Conservation (phyloP, 345 rosid species). For the Corchorus capsularis region DNA sequence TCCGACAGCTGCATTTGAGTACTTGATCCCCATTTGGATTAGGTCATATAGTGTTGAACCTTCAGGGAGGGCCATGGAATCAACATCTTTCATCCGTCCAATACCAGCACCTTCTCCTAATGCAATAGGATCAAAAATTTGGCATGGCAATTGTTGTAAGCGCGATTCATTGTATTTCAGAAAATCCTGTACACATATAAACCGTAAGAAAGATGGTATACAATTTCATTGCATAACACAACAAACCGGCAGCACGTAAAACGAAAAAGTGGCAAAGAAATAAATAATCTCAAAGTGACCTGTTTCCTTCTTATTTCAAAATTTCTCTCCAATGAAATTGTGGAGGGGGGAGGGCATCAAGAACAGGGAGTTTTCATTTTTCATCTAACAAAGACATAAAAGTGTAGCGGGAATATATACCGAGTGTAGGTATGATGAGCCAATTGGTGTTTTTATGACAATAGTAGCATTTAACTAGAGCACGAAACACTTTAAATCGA, state of each 20-base stretch:
- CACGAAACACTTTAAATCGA: neutral
- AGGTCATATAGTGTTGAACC: constrained; percentile 75
- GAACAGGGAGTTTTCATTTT: neutral
- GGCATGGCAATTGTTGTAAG: constrained; percentile 66
- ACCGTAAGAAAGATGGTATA: constrained; percentile 15
- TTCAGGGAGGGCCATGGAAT: constrained; percentile 62
- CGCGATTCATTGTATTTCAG: constrained; percentile 62
- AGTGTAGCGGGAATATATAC: neutral
- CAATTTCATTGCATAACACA: neutral
- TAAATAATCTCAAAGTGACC: neutral
- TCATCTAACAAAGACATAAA: neutral
- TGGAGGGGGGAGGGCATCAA: neutral
- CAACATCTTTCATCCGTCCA: constrained; percentile 81
- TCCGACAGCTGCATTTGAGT: constrained; percentile 85
- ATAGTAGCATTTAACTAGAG: neutral
- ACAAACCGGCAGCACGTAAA: neutral
- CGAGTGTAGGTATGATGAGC: neutral
- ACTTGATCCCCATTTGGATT: constrained; percentile 73
- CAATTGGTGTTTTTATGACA: neutral
- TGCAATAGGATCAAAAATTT: constrained; percentile 70
- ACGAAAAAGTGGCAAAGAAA: neutral
- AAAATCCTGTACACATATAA: constrained; percentile 58
- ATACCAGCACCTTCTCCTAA: constrained; percentile 95
- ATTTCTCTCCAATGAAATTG: neutral
- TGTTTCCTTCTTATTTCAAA: neutral